phyloP scores from a whole-genome alignment of 2,329 filamentous ascomycete genomes.

The Parascedosporium putredinis region DNA sequence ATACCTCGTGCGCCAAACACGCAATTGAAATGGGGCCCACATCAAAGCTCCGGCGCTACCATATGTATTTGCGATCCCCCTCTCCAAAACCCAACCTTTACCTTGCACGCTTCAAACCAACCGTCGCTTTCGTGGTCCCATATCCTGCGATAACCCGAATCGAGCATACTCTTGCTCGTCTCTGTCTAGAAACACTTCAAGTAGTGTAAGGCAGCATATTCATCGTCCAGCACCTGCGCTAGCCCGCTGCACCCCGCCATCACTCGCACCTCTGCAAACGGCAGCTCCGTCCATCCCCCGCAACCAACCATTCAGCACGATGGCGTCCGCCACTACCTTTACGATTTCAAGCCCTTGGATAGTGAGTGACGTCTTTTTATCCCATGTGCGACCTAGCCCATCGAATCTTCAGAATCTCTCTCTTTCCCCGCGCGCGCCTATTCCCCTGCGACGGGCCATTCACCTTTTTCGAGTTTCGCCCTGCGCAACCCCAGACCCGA shows the following conservation, averaged over 20 bases:
- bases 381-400: not conserved
- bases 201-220: not conserved
- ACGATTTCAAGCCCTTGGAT: conserved; percentile 75
- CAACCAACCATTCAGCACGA: conserved; percentile 43
- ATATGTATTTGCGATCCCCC: not conserved
- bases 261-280: not conserved
- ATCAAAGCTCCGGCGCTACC: not conserved
- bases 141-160: not conserved
- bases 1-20: too few relatives aligned
- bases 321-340: conserved; percentile 53
- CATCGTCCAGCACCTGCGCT: not conserved
- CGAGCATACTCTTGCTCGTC: not conserved
- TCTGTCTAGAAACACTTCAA: not conserved
- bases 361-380: conserved; percentile 48
- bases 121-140: not conserved
- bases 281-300: conserved; percentile 11
- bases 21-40: not conserved
- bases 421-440: not conserved
- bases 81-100: not conserved
- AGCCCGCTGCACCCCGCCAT: not conserved
- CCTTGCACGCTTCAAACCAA: not conserved
- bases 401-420: not conserved
- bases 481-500: too few relatives aligned
- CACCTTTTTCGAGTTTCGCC: too few relatives aligned
- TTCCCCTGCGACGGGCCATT: too few relatives aligned